Evolutionary conservation across 2,329 filamentous ascomycete genomes (phyloP), one percentile per base, ranked within the genome.

Genomic region (Meredithiella fracta): DNA sequence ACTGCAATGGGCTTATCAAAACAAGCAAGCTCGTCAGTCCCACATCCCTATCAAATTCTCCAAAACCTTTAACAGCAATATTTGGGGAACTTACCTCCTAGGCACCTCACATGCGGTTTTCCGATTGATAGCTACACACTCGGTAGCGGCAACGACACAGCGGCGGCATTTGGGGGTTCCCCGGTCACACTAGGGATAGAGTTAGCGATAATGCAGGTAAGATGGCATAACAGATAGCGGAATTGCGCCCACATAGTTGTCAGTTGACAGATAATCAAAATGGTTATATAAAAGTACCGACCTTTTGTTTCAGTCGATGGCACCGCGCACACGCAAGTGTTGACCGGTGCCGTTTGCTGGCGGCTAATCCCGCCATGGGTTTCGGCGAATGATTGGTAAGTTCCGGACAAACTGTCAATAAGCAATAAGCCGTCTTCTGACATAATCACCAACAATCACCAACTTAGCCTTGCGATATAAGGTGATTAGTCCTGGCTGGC

Each of bases 271-370:
- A n/a, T n/a, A n/a, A n/a, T n/a, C n/a, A n/a, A n/a, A n/a, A n/a
- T n/a, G n/a, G n/a, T n/a, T n/a, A n/a, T n/a, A n/a, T n/a, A n/a
- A n/a, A 29, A 55, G 7, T 8, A 42, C 34, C 14, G 22, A 59
- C 55, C 47, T 57, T 60, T 57, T 61, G 54, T 34, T 60, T 58
- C 20, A 56, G 40, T 20, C 53, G 53, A 26, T 58, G 59, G 38
- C 59, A 61, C 22, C 60, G 54, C 6, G 60, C 52, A 47, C 60
- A 61, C 15, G 60, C 60, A 1, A 58, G 58, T 2, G 56, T 60
- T 17, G 53, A 55, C 23, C 53, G 53, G 25, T 55, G 53, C 11
- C 53, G 42, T 38, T 55, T 55, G 15, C 17, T 20, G 26, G 22
- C 25, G 8, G 51, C 15, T 15, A 23, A 44, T 44, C 15, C 15